Evolutionary conservation across 805 yeast species (phyloP).

Genomic region (Candida krabiensis): DNA sequence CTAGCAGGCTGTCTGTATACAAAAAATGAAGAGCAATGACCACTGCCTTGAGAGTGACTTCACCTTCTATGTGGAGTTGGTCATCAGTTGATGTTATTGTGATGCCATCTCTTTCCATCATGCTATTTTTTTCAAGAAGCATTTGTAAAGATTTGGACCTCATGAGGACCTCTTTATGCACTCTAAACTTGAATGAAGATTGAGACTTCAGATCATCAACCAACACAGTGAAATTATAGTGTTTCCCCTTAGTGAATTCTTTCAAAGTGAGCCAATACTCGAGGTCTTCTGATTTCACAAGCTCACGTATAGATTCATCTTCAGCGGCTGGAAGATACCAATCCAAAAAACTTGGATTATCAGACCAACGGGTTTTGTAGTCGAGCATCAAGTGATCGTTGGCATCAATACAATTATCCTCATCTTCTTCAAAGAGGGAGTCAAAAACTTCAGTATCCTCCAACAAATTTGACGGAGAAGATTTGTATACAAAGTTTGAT

Average conservation of each 20-base stretch:
- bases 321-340: constrained; percentile 2
- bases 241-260: constrained; percentile 13
- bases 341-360: not conserved
- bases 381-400: constrained; percentile 8
- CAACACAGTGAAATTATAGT: constrained; percentile 14
- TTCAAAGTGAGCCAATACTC: constrained; percentile 25
- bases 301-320: constrained; percentile 27
- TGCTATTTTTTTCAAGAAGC: constrained; percentile 1
- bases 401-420: not conserved
- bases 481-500: constrained; percentile 14
- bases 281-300: constrained; percentile 35
- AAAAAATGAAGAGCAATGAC: constrained; percentile 46
- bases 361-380: constrained; percentile 20
- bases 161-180: constrained; percentile 16
- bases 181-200: constrained; percentile 10
- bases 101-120: constrained; percentile 17
- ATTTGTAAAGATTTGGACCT: constrained; percentile 10
- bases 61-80: constrained; percentile 21
- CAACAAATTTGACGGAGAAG: not conserved
- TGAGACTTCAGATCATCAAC: constrained; percentile 12
- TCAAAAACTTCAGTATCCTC: constrained; percentile 8
- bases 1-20: constrained; percentile 47
- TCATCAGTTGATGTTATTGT: constrained; percentile 1
- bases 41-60: constrained; percentile 27
- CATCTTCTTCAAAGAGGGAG: constrained; percentile 3